Conservation (phyloP, 2,329 filamentous ascomycete genomes). For the Pestalotiopsis sp. region DNA sequence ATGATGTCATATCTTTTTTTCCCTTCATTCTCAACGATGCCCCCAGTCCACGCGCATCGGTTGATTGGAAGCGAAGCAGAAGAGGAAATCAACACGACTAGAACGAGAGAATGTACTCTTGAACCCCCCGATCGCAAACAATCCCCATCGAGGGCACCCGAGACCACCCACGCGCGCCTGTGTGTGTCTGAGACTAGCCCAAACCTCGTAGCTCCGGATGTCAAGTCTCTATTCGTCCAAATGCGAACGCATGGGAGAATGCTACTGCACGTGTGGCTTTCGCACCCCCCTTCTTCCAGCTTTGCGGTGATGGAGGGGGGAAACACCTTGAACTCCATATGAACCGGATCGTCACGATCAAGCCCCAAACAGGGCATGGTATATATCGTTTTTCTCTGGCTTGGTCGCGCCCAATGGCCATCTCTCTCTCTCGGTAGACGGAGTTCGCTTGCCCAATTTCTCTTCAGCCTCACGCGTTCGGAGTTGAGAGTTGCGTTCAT, state of each 20-base stretch:
- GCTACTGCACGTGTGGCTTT: not conserved
- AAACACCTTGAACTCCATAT: not conserved
- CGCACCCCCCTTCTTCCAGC: not conserved
- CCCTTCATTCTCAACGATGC: too few relatives aligned
- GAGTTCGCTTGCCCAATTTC: not conserved
- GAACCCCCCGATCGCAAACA: not conserved
- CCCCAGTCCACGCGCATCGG: not conserved
- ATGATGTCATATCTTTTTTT: not conserved
- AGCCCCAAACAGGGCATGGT: not conserved
- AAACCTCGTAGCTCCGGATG: not conserved
- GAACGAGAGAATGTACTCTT: not conserved
- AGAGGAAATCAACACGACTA: not conserved
- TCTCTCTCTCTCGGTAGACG: not conserved
- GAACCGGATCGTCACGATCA: not conserved
- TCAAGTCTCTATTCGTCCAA: not conserved
- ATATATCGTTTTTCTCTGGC: not conserved
- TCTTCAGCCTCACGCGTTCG: not conserved
- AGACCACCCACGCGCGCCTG: not conserved
- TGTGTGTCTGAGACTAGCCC: not conserved
- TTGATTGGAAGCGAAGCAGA: not conserved
- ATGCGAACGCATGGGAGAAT: not conserved
- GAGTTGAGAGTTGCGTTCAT: not conserved
- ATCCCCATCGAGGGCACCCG: not conserved
- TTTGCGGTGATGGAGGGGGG: not conserved
- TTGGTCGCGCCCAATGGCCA: too few relatives aligned